A percentile compares a stretch with the other conserved stretches of the same genome.
phyloP scores from a whole-genome alignment of 192 early-diverging fungal species.

The Dissophora ornata region DNA sequence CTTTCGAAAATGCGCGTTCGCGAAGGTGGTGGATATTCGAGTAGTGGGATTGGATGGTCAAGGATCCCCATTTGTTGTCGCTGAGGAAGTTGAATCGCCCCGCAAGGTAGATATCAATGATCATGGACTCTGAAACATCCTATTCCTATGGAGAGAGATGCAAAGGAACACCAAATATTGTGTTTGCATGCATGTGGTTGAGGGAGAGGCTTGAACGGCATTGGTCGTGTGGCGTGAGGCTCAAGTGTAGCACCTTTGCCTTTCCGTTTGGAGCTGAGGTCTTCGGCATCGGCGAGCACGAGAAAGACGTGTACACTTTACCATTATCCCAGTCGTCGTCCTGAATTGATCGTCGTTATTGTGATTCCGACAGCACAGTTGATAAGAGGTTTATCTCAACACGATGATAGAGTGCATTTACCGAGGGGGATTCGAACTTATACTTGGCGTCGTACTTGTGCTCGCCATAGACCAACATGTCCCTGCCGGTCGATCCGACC shows the following conservation, averaged over 20 bases:
- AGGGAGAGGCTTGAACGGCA: not conserved
- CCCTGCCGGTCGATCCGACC: conserved; percentile 19
- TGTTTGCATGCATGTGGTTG: not conserved
- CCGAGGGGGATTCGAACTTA: not conserved
- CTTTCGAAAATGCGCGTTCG: conserved; percentile 12
- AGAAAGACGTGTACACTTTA: conserved; percentile 17
- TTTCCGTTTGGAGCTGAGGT: conserved; percentile 2
- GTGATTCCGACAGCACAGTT: not conserved
- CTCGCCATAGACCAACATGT: conserved; percentile 20
- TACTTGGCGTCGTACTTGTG: not conserved
- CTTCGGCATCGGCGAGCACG: conserved; percentile 17
- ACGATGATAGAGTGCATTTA: not conserved
- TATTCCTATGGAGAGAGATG: conserved; percentile 6
- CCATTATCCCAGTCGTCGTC: conserved; percentile 11
- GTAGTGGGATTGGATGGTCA: conserved; percentile 24
- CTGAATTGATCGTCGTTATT: not conserved
- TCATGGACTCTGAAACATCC: conserved; percentile 19
- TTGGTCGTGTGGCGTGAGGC: not conserved
- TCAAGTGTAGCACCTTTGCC: not conserved
- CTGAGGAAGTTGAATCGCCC: conserved; percentile 30
- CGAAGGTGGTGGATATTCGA: conserved; percentile 32
- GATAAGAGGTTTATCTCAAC: not conserved
- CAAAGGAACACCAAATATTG: not conserved
- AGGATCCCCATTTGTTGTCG: conserved; percentile 25
- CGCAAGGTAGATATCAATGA: conserved; percentile 32